Conservation (phyloP, 257 asterid genomes). For the Rauvolfia tetraphylla region DNA sequence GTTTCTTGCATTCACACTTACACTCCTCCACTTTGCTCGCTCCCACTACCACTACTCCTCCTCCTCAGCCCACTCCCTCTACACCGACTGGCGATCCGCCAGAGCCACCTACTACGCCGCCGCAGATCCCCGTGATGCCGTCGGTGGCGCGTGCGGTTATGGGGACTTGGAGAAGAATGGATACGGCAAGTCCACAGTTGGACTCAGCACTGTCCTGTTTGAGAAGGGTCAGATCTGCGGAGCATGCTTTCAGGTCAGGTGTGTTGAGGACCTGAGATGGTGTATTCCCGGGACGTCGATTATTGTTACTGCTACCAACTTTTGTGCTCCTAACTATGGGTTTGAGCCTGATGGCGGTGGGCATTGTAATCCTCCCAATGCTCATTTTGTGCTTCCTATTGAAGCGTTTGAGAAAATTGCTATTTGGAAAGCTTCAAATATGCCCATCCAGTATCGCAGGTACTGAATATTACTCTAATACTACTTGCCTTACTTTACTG, state of each 20-base stretch:
- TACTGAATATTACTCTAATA: not conserved
- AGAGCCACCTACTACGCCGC: constrained; percentile 87
- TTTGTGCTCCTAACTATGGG: constrained; percentile 93
- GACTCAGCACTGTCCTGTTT: constrained; percentile 70
- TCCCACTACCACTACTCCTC: constrained; percentile 62
- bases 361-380: constrained; percentile 86
- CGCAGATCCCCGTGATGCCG: constrained; percentile 65
- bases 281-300: constrained; percentile 94
- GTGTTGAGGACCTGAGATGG: constrained; percentile 89
- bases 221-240: constrained; percentile 97
- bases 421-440: constrained; percentile 85
- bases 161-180: constrained; percentile 73
- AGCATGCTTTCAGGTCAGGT: constrained; percentile 83
- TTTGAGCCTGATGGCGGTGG: constrained; percentile 82
- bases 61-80: constrained; percentile 37
- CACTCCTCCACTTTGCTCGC: constrained; percentile 24
- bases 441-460: constrained; percentile 86
- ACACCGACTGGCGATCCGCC: constrained; percentile 79
- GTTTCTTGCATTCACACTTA: constrained; percentile 32
- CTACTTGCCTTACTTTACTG: not conserved
- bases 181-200: constrained; percentile 97
- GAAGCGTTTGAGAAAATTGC: constrained; percentile 95
- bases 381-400: constrained; percentile 89
- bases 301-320: constrained; percentile 87
- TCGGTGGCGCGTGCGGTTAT: constrained; percentile 96